These are phyloP conservation scores for Aspergillus carbonarius DNA, from an alignment of 2,329 filamentous ascomycete species.

Conservation along the genomic window DNA sequence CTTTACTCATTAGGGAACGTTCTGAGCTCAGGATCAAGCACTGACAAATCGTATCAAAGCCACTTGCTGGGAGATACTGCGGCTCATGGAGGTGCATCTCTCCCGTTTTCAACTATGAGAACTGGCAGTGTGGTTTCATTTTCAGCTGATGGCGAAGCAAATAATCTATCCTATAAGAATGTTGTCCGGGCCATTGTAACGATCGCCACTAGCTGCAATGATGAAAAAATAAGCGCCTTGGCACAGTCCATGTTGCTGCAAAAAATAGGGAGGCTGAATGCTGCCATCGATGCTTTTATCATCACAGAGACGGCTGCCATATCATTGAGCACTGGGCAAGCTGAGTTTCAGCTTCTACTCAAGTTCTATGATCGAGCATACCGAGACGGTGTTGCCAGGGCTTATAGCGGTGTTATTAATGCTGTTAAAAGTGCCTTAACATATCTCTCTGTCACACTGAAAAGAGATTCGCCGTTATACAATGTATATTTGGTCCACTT, in stretches of 20 bases:
- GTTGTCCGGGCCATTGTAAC: conserved; percentile 94
- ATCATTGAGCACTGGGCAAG: conserved; percentile 71
- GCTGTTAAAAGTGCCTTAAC: conserved; percentile 80
- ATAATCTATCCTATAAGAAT: conserved; percentile 75
- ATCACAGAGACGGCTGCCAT: conserved; percentile 78
- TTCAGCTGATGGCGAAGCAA: conserved; percentile 71
- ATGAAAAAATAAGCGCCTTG: conserved; percentile 89
- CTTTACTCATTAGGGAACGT: conserved; percentile 96
- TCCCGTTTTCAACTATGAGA: conserved; percentile 31
- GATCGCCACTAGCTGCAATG: conserved; percentile 77
- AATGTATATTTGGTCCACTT: conserved; percentile 81
- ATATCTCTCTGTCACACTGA: conserved; percentile 70
- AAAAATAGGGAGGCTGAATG: conserved; percentile 83
- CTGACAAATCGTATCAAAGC: conserved; percentile 47
- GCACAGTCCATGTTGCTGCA: conserved; percentile 96
- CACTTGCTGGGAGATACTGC: conserved; percentile 35
- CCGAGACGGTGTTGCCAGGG: conserved; percentile 69
- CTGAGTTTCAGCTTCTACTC: conserved; percentile 82
- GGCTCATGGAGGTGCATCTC: conserved; percentile 51
- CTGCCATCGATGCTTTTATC: conserved; percentile 78
- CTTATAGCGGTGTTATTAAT: conserved; percentile 65
- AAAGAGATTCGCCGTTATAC: conserved; percentile 70
- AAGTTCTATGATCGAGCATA: conserved; percentile 78
- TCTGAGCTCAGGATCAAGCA: conserved; percentile 67
- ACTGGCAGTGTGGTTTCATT: conserved; percentile 64